phyloP scores from a whole-genome alignment of 768 basidiomycete species.

The Coprinopsis strossmayeri region DNA sequence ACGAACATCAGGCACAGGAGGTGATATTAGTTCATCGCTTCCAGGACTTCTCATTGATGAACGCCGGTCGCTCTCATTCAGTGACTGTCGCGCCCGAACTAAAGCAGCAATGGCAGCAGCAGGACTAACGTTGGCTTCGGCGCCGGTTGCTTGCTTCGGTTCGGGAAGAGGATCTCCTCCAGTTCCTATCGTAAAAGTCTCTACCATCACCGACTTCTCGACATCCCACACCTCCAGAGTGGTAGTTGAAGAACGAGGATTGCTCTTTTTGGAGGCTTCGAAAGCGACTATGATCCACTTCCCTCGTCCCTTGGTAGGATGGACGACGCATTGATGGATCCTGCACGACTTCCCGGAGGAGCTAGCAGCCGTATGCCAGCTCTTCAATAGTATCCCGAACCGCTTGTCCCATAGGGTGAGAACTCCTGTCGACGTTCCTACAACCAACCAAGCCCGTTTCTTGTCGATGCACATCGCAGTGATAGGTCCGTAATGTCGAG shows the following conservation, averaged over 20 bases:
- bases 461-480: conserved; percentile 80
- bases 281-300: conserved; percentile 87
- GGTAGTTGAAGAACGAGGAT: conserved; percentile 37
- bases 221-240: conserved; percentile 92
- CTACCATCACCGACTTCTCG: conserved; percentile 72
- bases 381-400: conserved; percentile 83
- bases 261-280: conserved; percentile 41
- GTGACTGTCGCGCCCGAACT: conserved; percentile 39
- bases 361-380: conserved; percentile 67
- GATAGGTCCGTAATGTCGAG: conserved; percentile 81
- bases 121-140: conserved; percentile 24
- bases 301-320: conserved; percentile 83
- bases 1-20: conserved; percentile 61
- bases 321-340: conserved; percentile 71
- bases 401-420: conserved; percentile 93
- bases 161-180: conserved; percentile 42
- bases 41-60: conserved; percentile 25
- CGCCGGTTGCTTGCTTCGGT: background rate
- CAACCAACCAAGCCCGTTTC: conserved; percentile 81
- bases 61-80: conserved; percentile 19
- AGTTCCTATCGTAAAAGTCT: conserved; percentile 63
- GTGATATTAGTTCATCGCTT: conserved; percentile 29
- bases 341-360: conserved; percentile 39
- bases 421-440: conserved; percentile 81
- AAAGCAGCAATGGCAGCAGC: conserved; percentile 76